phyloP scores from a whole-genome alignment of 2,329 filamentous ascomycete species.

The Aspergillus sp. region DNA sequence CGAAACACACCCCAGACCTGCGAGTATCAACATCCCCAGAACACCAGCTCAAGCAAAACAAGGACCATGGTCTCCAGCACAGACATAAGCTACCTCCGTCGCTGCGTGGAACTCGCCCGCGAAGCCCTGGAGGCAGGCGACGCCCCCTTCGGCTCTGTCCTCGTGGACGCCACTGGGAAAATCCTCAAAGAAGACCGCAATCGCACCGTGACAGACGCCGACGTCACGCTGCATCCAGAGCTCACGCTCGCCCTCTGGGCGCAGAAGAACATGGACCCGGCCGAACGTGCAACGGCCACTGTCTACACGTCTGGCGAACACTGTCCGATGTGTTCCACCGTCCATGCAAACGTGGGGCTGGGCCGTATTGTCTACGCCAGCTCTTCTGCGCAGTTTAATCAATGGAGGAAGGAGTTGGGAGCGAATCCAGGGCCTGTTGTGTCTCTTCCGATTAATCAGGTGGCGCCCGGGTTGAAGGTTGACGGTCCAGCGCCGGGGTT shows the following conservation, averaged over 20 bases:
- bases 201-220: conserved; percentile 8
- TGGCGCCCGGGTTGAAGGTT: conserved; percentile 8
- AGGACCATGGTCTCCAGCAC: conserved; percentile 2
- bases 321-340: conserved; percentile 14
- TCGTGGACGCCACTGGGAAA: conserved; percentile 7
- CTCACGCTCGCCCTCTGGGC: conserved; percentile 13
- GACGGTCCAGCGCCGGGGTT: conserved; percentile 12
- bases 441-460: conserved; percentile 13
- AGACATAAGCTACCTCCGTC: conserved; percentile 8
- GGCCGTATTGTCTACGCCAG: conserved; percentile 15
- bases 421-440: conserved; percentile 12
- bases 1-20: no score
- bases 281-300: conserved; percentile 9
- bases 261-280: conserved; percentile 7
- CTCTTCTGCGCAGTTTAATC: conserved; percentile 10
- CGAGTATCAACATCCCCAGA: no score
- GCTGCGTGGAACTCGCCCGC: conserved; percentile 11
- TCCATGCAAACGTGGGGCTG: conserved; percentile 13
- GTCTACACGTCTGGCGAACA: conserved; percentile 18
- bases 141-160: conserved; percentile 13
- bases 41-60: no score
- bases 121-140: conserved; percentile 13
- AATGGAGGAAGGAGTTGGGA: conserved; percentile 12
- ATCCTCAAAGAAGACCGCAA: conserved; percentile 15
- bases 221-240: conserved; percentile 14